These are phyloP conservation scores for Candida khao-thaluensis DNA, from an alignment of 805 yeast genomes.

Conservation along the genomic window DNA sequence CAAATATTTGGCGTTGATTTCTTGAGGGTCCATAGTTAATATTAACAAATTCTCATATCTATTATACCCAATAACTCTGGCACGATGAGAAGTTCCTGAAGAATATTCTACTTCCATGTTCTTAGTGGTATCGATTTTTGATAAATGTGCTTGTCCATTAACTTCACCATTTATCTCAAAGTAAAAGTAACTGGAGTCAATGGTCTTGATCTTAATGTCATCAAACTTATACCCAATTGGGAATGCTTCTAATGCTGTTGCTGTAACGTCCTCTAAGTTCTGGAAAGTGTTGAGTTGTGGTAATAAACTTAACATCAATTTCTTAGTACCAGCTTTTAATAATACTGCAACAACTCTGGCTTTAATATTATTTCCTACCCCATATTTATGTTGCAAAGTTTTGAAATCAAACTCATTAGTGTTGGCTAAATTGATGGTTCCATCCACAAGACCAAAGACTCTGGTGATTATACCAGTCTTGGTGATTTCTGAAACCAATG, in stretches of 20 bases:
- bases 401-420: slow-evolving; percentile 45
- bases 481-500: slow-evolving; percentile 59
- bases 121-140: slow-evolving; percentile 57
- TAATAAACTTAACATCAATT: slow-evolving; percentile 60
- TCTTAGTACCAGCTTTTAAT: slow-evolving; percentile 49
- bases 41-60: slow-evolving; percentile 63
- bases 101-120: slow-evolving; percentile 49
- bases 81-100: slow-evolving; percentile 65
- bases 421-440: slow-evolving; percentile 68
- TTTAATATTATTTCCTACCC: slow-evolving; percentile 64
- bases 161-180: slow-evolving; percentile 55
- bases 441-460: slow-evolving; percentile 73
- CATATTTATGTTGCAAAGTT: slow-evolving; percentile 58
- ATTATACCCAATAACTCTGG: slow-evolving; percentile 75
- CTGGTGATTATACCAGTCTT: slow-evolving; percentile 68
- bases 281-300: slow-evolving; percentile 50
- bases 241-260: slow-evolving; percentile 55
- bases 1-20: slow-evolving; percentile 64
- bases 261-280: slow-evolving; percentile 14
- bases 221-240: slow-evolving; percentile 75
- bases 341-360: slow-evolving; percentile 70
- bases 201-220: slow-evolving; percentile 56
- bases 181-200: slow-evolving; percentile 55
- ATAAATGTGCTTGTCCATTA: slow-evolving; percentile 75
- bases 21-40: slow-evolving; percentile 66